phyloP scores from a whole-genome alignment of 1,139 yeast genomes.

The Taiozyma sp. region DNA sequence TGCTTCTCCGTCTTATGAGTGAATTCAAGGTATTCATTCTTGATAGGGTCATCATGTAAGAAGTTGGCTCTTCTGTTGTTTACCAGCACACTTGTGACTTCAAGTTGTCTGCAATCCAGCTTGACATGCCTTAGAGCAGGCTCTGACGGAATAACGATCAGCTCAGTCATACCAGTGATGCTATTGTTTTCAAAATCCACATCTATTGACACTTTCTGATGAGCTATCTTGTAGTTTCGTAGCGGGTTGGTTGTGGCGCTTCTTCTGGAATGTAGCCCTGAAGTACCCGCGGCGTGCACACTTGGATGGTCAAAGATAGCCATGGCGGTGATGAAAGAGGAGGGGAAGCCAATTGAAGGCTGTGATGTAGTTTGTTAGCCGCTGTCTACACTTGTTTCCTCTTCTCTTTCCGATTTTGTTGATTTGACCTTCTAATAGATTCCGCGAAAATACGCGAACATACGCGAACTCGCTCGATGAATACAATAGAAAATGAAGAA shows the following conservation, averaged over 20 bases:
- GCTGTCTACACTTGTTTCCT: neutral
- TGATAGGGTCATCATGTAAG: slow-evolving; percentile 42
- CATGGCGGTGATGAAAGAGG: neutral
- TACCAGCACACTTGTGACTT: slow-evolving; percentile 55
- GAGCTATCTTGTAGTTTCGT: slow-evolving; percentile 47
- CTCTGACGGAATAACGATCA: slow-evolving; percentile 70
- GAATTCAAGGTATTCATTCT: slow-evolving; percentile 20
- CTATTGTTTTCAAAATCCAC: slow-evolving; percentile 51
- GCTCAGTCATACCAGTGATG: slow-evolving; percentile 73
- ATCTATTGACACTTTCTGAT: slow-evolving; percentile 64
- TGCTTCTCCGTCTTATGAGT: slow-evolving; percentile 8
- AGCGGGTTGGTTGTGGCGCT: slow-evolving; percentile 1
- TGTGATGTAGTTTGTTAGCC: neutral
- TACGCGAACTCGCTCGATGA: neutral
- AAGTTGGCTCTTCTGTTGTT: slow-evolving; percentile 51
- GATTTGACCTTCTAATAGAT: neutral
- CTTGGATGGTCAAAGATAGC: neutral
- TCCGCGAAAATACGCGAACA: neutral
- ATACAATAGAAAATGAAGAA: neutral
- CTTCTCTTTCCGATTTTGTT: neutral
- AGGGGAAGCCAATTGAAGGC: neutral
- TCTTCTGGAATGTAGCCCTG: slow-evolving; percentile 10
- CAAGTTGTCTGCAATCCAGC: slow-evolving; percentile 79
- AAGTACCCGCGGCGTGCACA: slow-evolving; percentile 12
- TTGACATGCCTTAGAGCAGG: slow-evolving; percentile 51